A percentile compares a stretch with the other conserved stretches of the same genome.
These are phyloP conservation scores for Cutaneotrichosporon dermatis DNA, from an alignment of 1,284 basidiomycete genomes.

Conservation along the genomic window DNA sequence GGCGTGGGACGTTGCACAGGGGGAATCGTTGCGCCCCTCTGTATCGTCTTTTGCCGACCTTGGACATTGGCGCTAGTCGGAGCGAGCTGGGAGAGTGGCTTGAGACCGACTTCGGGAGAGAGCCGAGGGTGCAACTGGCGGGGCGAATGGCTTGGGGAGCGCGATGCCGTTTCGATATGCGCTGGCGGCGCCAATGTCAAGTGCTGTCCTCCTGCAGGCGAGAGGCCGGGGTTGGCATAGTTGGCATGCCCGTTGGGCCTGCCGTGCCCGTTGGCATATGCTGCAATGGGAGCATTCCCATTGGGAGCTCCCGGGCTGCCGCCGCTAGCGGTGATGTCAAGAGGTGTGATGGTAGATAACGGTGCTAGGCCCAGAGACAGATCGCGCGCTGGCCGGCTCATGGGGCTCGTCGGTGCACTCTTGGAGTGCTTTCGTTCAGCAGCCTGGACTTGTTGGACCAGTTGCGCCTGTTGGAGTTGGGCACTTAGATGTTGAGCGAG, in stretches of 20 bases:
- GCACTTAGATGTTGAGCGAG: slow-evolving; percentile 4
- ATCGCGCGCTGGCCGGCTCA: slow-evolving; percentile 3
- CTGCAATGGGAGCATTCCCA: too few species aligned
- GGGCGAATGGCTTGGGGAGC: neutral
- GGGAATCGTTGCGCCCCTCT: slow-evolving; percentile 11
- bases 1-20: neutral
- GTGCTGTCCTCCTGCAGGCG: neutral
- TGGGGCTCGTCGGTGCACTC: slow-evolving; percentile 14
- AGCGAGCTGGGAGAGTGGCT: slow-evolving; percentile 8
- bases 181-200: slow-evolving; percentile 3
- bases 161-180: neutral
- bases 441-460: neutral
- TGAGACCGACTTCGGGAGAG: slow-evolving; percentile 12
- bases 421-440: slow-evolving; percentile 3
- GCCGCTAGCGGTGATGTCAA: slow-evolving; percentile 5
- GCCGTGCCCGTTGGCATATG: neutral
- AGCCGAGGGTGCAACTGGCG: neutral
- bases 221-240: neutral
- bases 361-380: slow-evolving; percentile 6
- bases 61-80: neutral
- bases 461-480: neutral
- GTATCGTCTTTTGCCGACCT: neutral
- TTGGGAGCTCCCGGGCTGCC: too few species aligned
- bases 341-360: slow-evolving; percentile 12
- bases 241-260: neutral